These are phyloP conservation scores for Cryphonectria japonica DNA, from an alignment of 2,329 filamentous ascomycete species.

Conservation along the genomic window DNA sequence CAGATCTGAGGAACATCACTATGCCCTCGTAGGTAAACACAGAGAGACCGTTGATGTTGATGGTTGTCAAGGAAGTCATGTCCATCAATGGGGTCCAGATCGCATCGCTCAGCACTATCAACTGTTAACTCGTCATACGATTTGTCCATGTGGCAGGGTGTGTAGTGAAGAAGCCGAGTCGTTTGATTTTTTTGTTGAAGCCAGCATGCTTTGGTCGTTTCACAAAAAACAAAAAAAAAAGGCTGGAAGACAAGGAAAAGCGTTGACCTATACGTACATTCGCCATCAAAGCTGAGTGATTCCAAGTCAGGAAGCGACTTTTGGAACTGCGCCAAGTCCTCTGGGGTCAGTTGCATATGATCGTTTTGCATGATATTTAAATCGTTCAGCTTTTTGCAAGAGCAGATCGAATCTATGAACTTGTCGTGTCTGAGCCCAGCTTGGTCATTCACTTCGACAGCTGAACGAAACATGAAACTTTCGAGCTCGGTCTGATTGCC, in stretches of 20 bases:
- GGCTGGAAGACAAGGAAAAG: neutral
- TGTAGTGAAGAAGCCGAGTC: neutral
- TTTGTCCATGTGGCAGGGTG: neutral
- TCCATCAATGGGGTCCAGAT: conserved; percentile 42
- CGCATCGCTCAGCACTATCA: conserved; percentile 45
- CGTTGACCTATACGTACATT: conserved; percentile 36
- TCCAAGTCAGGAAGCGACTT: conserved; percentile 52
- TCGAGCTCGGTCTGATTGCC: conserved; percentile 53
- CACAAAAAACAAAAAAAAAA: no score
- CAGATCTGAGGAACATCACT: conserved; percentile 42
- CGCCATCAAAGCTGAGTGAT: conserved; percentile 60
- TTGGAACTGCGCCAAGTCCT: conserved; percentile 54
- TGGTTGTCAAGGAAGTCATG: conserved; percentile 52
- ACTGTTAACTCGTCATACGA: neutral
- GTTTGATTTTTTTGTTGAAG: neutral
- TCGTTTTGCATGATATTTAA: conserved; percentile 52
- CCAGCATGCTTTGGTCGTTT: neutral
- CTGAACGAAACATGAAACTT: conserved; percentile 32
- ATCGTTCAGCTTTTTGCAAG: conserved; percentile 54
- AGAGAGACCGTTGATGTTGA: conserved; percentile 60
- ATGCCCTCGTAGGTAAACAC: conserved; percentile 58
- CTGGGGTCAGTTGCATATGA: conserved; percentile 51
- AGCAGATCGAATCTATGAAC: conserved; percentile 48
- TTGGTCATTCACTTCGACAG: conserved; percentile 31
- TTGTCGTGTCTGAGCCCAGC: conserved; percentile 39